Percentiles rank a stretch among this genome's conserved stretches.
phyloP scores from a whole-genome alignment of 2,329 filamentous ascomycete species.

The Exserohilum rostratum region DNA sequence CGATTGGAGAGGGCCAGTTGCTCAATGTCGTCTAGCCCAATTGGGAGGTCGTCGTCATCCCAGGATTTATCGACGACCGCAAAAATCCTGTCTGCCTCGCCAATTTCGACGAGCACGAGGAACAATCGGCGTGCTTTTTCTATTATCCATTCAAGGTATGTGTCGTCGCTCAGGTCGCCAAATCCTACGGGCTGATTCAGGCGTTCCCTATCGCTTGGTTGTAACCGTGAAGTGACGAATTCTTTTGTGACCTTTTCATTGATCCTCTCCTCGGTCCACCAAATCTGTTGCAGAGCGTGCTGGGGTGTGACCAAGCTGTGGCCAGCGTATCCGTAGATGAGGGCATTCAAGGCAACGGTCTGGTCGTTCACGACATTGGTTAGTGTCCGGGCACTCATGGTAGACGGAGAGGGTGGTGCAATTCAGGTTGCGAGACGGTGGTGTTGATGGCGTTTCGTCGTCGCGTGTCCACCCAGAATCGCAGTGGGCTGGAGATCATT shows the following conservation, averaged over 20 bases:
- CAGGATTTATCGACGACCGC: conserved; percentile 75
- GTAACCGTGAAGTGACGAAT: conserved; percentile 69
- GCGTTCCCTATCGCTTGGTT: conserved; percentile 66
- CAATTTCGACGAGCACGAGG: conserved; percentile 72
- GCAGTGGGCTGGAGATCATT: conserved; percentile 34
- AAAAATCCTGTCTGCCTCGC: conserved; percentile 75
- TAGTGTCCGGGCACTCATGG: conserved; percentile 48
- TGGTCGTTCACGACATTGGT: conserved; percentile 52
- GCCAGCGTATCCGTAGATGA: conserved; percentile 58
- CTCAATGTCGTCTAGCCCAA: conserved; percentile 69
- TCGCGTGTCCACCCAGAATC: conserved; percentile 22
- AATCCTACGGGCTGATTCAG: conserved; percentile 69
- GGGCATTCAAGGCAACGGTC: conserved; percentile 55
- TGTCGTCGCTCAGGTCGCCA: conserved; percentile 72
- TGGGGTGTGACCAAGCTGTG: conserved; percentile 59
- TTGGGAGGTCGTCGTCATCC: conserved; percentile 77
- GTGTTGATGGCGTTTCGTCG: conserved; percentile 22
- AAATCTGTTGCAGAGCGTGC: conserved; percentile 59
- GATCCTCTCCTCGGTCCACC: conserved; percentile 76
- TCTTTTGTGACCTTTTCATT: conserved; percentile 71
- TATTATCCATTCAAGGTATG: conserved; percentile 80
- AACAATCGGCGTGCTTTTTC: conserved; percentile 72
- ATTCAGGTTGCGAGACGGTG: conserved; percentile 14
- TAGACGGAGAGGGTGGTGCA: conserved; percentile 13
- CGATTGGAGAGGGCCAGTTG: conserved; percentile 65